A percentile compares a stretch with the other conserved stretches of the same genome.
Conservation (phyloP, 1,284 basidiomycete species). For the Malassezia sp. region DNA sequence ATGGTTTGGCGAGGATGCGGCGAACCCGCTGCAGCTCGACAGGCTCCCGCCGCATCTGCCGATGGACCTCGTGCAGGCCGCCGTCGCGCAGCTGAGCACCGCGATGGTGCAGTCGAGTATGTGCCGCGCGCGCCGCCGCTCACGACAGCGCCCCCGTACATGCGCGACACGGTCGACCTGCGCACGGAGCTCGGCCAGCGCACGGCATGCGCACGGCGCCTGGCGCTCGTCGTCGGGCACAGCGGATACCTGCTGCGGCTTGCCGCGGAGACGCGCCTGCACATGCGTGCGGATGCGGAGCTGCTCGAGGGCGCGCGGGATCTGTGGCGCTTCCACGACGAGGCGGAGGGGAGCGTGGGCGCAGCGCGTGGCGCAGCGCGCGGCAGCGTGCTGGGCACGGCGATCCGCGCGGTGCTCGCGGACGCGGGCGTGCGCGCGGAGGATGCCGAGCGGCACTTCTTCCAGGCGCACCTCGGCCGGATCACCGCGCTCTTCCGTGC, state of each 20-base stretch:
- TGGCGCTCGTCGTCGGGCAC: constrained; percentile 64
- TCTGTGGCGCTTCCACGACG: constrained; percentile 73
- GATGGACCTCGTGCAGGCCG: constrained; percentile 58
- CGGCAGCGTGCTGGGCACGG: constrained; percentile 45
- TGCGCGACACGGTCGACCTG: constrained; percentile 54
- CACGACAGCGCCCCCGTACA: constrained; percentile 13
- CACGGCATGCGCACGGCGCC: constrained; percentile 62
- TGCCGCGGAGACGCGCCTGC: constrained; percentile 64
- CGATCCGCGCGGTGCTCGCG: constrained; percentile 58
- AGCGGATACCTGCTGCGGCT: constrained; percentile 53
- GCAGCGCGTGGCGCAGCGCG: too few species aligned
- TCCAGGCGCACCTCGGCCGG: constrained; percentile 58
- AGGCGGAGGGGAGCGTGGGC: constrained; percentile 33
- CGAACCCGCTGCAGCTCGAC: constrained; percentile 73
- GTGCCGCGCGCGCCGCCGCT: too few species aligned
- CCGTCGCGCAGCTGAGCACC: constrained; percentile 58
- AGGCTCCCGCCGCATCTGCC: constrained; percentile 67
- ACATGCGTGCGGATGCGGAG: constrained; percentile 73
- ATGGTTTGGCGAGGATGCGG: constrained; percentile 60
- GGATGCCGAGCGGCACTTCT: constrained; percentile 73
- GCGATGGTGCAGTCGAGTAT: constrained; percentile 48
- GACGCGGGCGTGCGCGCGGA: constrained; percentile 52
- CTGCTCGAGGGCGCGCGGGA: constrained; percentile 70
- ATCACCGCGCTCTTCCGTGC: constrained; percentile 18
- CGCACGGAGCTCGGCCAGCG: constrained; percentile 66